Percentiles rank a stretch among this genome's conserved stretches.
These are phyloP conservation scores for Pouteria campechiana DNA, from an alignment of 179 eudicot species.

Conservation along the genomic window DNA sequence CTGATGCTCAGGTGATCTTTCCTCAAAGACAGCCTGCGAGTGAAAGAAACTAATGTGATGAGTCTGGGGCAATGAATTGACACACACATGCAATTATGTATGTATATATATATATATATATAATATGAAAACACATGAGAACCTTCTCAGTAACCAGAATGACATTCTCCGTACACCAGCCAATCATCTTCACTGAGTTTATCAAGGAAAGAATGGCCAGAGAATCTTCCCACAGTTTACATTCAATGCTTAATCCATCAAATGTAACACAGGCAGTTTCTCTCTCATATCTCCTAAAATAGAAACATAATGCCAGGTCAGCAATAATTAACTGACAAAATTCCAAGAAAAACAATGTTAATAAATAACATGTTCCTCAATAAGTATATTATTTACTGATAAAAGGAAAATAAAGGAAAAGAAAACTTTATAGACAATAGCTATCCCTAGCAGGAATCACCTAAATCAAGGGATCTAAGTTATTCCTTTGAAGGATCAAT, in stretches of 20 bases:
- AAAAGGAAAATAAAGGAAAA: background rate
- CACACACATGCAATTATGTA: too few relatives aligned
- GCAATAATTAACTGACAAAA: background rate
- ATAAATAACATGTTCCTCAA: too few relatives aligned
- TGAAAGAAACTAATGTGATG: background rate
- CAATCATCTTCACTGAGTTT: conserved; percentile 38
- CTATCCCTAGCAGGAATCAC: too few relatives aligned
- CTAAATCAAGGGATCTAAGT: too few relatives aligned
- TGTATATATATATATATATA: too few relatives aligned
- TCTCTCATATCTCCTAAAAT: conserved; percentile 31
- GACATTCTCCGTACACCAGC: conserved; percentile 31
- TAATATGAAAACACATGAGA: conserved; percentile 2
- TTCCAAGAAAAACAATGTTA: too few relatives aligned
- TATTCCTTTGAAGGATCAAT: too few relatives aligned
- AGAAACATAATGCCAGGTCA: background rate
- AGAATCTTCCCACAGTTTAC: conserved; percentile 64
- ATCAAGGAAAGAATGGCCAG: conserved; percentile 34
- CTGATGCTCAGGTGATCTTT: conserved; percentile 15
- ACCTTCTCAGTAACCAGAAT: conserved; percentile 50
- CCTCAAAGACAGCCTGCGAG: conserved; percentile 22
- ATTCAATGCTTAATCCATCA: conserved; percentile 29
- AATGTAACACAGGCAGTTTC: conserved; percentile 48
- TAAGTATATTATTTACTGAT: too few relatives aligned
- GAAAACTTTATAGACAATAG: too few relatives aligned
- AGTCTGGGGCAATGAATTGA: too few relatives aligned